Conservation (phyloP, 1,284 basidiomycete genomes). For the Ceratobasidium sp. region DNA sequence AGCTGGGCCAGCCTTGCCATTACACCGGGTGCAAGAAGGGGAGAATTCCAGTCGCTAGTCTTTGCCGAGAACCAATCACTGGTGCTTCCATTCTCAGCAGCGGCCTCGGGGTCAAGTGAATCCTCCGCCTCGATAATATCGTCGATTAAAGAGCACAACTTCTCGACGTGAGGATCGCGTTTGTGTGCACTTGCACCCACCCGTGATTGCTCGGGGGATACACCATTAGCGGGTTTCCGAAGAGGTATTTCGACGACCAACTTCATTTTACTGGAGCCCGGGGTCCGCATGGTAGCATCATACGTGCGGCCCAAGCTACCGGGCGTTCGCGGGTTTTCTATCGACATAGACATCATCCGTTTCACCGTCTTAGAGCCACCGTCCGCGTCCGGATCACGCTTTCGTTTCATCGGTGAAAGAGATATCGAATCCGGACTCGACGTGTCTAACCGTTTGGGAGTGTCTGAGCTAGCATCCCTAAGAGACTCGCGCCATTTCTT, state of each 20-base stretch:
- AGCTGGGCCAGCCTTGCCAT: slow-evolving; percentile 71
- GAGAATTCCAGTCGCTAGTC: slow-evolving; percentile 62
- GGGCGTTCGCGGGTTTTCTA: slow-evolving; percentile 50
- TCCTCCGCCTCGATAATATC: slow-evolving; percentile 92
- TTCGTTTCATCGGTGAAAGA: slow-evolving; percentile 35
- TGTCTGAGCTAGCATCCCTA: slow-evolving; percentile 37
- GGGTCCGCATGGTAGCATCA: slow-evolving; percentile 36
- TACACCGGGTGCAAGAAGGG: slow-evolving; percentile 63
- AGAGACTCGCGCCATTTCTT: slow-evolving; percentile 39
- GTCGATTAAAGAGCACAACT: slow-evolving; percentile 72
- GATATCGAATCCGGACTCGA: slow-evolving; percentile 36
- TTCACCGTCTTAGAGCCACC: slow-evolving; percentile 80
- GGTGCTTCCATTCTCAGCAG: slow-evolving; percentile 47
- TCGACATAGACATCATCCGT: slow-evolving; percentile 75
- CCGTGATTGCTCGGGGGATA: slow-evolving; percentile 53
- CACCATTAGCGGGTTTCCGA: slow-evolving; percentile 56
- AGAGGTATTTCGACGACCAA: slow-evolving; percentile 29
- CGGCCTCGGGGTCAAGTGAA: slow-evolving; percentile 68
- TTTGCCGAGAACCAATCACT: slow-evolving; percentile 68
- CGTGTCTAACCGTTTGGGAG: slow-evolving; percentile 31
- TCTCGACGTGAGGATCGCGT: slow-evolving; percentile 65
- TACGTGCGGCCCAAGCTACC: neutral
- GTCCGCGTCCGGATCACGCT: slow-evolving; percentile 21
- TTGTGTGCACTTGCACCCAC: slow-evolving; percentile 39
- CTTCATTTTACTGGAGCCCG: slow-evolving; percentile 19